A percentile compares a stretch with the other conserved stretches of the same genome.
These are phyloP conservation scores for Zalaria obscura DNA, from an alignment of 2,329 filamentous ascomycete genomes.

Conservation along the genomic window DNA sequence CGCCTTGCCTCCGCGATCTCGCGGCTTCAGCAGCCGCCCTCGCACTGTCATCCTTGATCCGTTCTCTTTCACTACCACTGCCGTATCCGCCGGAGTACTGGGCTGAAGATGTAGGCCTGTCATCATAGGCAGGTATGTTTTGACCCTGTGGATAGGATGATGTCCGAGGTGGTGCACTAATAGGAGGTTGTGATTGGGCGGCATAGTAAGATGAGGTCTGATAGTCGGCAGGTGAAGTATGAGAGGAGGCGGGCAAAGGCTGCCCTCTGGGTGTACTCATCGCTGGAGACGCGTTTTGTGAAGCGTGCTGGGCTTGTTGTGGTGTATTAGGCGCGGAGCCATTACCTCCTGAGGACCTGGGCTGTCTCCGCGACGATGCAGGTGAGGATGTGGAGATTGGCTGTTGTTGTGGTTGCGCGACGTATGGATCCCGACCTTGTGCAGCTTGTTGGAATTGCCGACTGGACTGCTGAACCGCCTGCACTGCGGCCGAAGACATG, in stretches of 20 bases:
- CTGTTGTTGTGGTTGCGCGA: constrained; percentile 8
- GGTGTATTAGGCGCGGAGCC: constrained; percentile 26
- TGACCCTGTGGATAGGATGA: constrained; percentile 11
- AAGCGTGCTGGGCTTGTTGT: constrained; percentile 20
- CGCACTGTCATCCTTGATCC: constrained; percentile 18
- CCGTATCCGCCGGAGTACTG: constrained; percentile 24
- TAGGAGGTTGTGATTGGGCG: constrained; percentile 7
- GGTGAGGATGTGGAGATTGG: constrained; percentile 16
- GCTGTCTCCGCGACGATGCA: constrained; percentile 21
- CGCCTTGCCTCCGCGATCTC: constrained; percentile 4
- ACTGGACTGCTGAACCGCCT: constrained; percentile 12
- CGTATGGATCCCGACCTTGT: constrained; percentile 1
- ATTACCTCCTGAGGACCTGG: constrained; percentile 23
- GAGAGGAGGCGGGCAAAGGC: constrained; percentile 25
- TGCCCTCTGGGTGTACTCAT: constrained; percentile 33
- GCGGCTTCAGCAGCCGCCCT: constrained; percentile 19
- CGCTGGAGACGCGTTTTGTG: constrained; percentile 20
- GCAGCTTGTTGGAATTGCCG: constrained; percentile 12
- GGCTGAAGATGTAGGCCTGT: constrained; percentile 8
- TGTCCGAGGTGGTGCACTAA: constrained; percentile 10
- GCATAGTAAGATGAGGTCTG: constrained; percentile 50
- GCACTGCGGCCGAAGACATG: constrained; percentile 20
- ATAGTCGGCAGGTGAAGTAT: constrained; percentile 57
- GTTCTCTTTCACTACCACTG: constrained; percentile 28
- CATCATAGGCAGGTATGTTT: constrained; percentile 13